Evolutionary conservation across 371 early-diverging fungal genomes (phyloP).

Genomic region (Rhizomucor miehei): DNA sequence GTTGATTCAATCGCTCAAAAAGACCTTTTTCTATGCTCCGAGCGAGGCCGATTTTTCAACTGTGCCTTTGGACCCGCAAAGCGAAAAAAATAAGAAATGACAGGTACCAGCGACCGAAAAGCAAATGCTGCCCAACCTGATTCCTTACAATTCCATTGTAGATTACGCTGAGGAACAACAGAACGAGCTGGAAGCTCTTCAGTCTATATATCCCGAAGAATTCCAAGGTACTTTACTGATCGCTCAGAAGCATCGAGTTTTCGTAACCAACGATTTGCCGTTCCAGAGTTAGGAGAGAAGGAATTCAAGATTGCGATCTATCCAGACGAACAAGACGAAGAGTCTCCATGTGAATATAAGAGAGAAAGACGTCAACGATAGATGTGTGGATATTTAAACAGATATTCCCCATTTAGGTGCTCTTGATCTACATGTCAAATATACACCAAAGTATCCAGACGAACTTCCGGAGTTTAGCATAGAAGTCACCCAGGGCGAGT

Average conservation of each 20-base stretch:
- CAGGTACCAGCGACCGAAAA: no score
- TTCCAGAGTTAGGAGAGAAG: conserved; percentile 29
- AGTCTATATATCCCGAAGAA: conserved; percentile 92
- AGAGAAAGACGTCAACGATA: conserved; percentile 10
- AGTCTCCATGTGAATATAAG: conserved; percentile 52
- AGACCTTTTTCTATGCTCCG: no score
- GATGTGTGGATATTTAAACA: conserved; percentile 2
- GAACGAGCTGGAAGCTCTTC: conserved; percentile 88
- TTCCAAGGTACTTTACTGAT: conserved; percentile 55
- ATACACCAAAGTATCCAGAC: conserved; percentile 89
- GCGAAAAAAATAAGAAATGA: no score
- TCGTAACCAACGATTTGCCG: background rate
- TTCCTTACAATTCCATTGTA: conserved; percentile 15
- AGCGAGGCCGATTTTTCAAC: no score
- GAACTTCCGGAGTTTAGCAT: conserved; percentile 71
- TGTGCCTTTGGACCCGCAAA: no score
- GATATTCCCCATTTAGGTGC: conserved; percentile 26
- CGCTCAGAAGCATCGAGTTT: background rate
- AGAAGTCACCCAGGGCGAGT: conserved; percentile 47
- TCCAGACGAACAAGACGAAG: conserved; percentile 59
- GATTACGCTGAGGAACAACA: conserved; percentile 79
- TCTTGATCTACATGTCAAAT: conserved; percentile 66
- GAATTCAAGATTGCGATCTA: conserved; percentile 49
- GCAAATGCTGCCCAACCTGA: no score
- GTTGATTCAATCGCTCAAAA: no score